phyloP scores from a whole-genome alignment of 257 asterid genomes.

The Jacaranda mimosifolia region DNA sequence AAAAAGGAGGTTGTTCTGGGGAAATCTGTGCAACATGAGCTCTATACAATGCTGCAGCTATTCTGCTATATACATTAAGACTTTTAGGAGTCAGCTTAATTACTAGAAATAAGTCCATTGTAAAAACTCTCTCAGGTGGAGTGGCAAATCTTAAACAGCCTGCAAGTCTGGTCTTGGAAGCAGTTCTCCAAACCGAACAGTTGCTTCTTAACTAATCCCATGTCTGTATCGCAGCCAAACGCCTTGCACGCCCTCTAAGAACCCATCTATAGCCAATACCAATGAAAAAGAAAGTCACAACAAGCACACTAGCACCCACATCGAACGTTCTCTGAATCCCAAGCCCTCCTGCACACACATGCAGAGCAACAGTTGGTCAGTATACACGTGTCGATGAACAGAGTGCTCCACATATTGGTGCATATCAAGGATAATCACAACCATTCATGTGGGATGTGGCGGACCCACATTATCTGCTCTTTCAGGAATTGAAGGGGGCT shows the following conservation, averaged over 20 bases:
- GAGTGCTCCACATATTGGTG: background rate
- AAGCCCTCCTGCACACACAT: slow-evolving; percentile 49
- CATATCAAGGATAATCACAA: too few species aligned
- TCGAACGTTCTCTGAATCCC: slow-evolving; percentile 62
- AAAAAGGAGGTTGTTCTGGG: too few species aligned
- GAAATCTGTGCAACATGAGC: too few species aligned
- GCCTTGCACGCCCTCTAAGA: slow-evolving; percentile 49
- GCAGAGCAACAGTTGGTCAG: background rate
- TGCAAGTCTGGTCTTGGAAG: too few species aligned
- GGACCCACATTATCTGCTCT: too few species aligned
- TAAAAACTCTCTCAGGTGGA: background rate
- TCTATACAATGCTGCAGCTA: background rate
- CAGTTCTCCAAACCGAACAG: background rate
- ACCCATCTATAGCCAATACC: slow-evolving; percentile 52
- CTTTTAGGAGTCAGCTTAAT: background rate
- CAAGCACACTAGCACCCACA: slow-evolving; percentile 45
- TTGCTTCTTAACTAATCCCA: background rate
- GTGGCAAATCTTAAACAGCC: background rate
- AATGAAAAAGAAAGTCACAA: slow-evolving; percentile 35
- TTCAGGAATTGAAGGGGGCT: too few species aligned
- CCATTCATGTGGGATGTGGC: too few species aligned
- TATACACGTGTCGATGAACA: background rate
- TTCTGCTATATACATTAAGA: background rate
- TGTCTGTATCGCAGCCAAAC: slow-evolving; percentile 35
- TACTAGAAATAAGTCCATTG: background rate